A percentile compares a stretch with the other conserved stretches of the same genome.
phyloP scores from a whole-genome alignment of 768 basidiomycete species.

The Rhodotorula taiwanensis region DNA sequence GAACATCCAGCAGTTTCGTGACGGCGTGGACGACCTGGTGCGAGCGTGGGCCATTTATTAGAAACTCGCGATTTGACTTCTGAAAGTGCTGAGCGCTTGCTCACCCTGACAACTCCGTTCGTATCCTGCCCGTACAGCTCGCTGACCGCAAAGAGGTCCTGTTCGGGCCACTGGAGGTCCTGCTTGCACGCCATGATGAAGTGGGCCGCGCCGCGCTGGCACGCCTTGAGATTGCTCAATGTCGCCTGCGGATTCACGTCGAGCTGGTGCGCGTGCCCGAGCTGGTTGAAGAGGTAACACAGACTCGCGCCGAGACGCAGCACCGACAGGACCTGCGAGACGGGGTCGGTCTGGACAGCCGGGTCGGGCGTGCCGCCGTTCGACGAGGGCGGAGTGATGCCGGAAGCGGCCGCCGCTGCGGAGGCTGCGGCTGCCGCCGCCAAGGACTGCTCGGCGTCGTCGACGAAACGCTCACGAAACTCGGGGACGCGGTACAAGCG shows the following conservation, averaged over 20 bases:
- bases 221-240: slow-evolving; percentile 65
- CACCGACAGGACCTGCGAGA: slow-evolving; percentile 88
- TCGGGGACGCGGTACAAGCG: slow-evolving; percentile 36
- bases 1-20: slow-evolving; percentile 68
- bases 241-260: slow-evolving; percentile 61
- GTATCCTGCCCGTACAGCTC: slow-evolving; percentile 84
- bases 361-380: background rate
- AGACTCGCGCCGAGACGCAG: slow-evolving; percentile 88
- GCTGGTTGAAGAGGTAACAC: slow-evolving; percentile 91
- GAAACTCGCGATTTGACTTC: too few relatives aligned
- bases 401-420: background rate
- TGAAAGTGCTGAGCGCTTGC: too few relatives aligned
- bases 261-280: slow-evolving; percentile 49
- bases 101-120: slow-evolving; percentile 88
- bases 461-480: slow-evolving; percentile 37
- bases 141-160: slow-evolving; percentile 66
- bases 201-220: slow-evolving; percentile 82
- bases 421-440: background rate
- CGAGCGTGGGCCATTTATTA: too few relatives aligned
- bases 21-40: slow-evolving; percentile 80
- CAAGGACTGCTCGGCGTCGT: slow-evolving; percentile 5
- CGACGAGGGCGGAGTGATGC: background rate
- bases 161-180: slow-evolving; percentile 44
- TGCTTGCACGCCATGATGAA: slow-evolving; percentile 82
- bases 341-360: slow-evolving; percentile 56